Conservation (phyloP, 768 basidiomycete genomes). For the Coprinopsis cinerea region DNA sequence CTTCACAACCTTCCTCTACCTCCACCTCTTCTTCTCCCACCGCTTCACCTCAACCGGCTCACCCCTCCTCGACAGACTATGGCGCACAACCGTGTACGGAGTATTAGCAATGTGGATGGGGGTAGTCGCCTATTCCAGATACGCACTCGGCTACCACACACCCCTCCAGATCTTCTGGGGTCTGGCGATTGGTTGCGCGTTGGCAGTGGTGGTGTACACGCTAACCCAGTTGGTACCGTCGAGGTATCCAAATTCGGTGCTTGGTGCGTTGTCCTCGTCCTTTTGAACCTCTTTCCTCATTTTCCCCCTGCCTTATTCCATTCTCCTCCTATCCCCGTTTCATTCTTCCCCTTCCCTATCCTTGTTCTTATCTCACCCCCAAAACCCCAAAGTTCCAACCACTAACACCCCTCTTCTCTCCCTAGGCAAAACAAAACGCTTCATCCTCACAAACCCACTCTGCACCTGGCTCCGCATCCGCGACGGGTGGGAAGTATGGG, state of each 20-base stretch:
- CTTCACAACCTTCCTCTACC: slow-evolving; percentile 69
- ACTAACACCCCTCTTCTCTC: too few species aligned
- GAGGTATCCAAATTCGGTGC: slow-evolving; percentile 43
- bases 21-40: slow-evolving; percentile 70
- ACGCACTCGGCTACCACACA: slow-evolving; percentile 70
- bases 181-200: slow-evolving; percentile 49
- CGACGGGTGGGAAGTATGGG: slow-evolving; percentile 80
- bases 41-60: slow-evolving; percentile 52
- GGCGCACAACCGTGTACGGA: slow-evolving; percentile 41
- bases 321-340: too few species aligned
- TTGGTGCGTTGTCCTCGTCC: too few species aligned
- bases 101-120: slow-evolving; percentile 51
- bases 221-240: slow-evolving; percentile 54
- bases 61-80: slow-evolving; percentile 43
- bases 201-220: slow-evolving; percentile 51
- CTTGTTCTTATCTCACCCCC: too few species aligned
- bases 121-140: slow-evolving; percentile 76
- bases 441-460: slow-evolving; percentile 51
- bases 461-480: slow-evolving; percentile 63
- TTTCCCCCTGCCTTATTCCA: too few species aligned
- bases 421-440: slow-evolving; percentile 45
- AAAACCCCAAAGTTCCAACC: too few species aligned
- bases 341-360: too few species aligned
- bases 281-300: too few species aligned
- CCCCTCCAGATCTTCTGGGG: slow-evolving; percentile 74